Evolutionary conservation across 2,329 filamentous ascomycete genomes (phyloP).

Genomic region (Aspergillus sp.): DNA sequence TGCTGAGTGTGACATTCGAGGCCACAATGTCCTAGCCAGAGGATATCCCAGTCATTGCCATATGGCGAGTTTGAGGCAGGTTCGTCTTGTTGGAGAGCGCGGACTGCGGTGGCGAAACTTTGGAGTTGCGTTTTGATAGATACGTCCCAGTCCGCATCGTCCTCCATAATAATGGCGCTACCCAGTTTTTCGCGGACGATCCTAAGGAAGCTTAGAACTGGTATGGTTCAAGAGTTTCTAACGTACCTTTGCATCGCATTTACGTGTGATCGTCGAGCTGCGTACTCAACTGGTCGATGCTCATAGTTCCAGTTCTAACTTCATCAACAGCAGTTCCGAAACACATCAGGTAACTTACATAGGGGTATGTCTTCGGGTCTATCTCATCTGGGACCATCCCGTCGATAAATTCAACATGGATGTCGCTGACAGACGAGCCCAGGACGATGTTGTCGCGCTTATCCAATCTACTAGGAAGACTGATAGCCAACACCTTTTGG

Average conservation of each 20-base stretch:
- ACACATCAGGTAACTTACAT: slow-evolving; percentile 9
- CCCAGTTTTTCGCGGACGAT: slow-evolving; percentile 15
- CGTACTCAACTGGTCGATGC: slow-evolving; percentile 18
- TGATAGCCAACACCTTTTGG: slow-evolving; percentile 21
- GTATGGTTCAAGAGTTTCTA: no score
- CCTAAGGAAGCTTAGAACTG: no score
- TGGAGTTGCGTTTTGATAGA: slow-evolving; percentile 17
- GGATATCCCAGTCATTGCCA: slow-evolving; percentile 22
- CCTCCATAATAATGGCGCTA: slow-evolving; percentile 20
- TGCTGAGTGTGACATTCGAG: slow-evolving; percentile 16
- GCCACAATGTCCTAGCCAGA: slow-evolving; percentile 28
- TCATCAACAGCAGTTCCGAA: background rate
- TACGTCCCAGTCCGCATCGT: slow-evolving; percentile 19
- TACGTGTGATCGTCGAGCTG: slow-evolving; percentile 21
- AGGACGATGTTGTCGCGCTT: slow-evolving; percentile 24
- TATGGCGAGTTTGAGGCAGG: slow-evolving; percentile 6
- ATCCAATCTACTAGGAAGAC: slow-evolving; percentile 20
- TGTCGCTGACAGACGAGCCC: slow-evolving; percentile 20
- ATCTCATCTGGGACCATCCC: slow-evolving; percentile 18
- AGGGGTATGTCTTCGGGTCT: slow-evolving; percentile 19
- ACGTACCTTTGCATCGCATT: slow-evolving; percentile 21
- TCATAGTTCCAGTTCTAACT: slow-evolving; percentile 23
- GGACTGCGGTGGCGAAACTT: slow-evolving; percentile 10
- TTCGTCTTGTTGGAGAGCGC: slow-evolving; percentile 5
- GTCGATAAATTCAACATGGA: slow-evolving; percentile 20